Conservation (phyloP, 106 monocot genomes). For the Dendrobium nobile region DNA sequence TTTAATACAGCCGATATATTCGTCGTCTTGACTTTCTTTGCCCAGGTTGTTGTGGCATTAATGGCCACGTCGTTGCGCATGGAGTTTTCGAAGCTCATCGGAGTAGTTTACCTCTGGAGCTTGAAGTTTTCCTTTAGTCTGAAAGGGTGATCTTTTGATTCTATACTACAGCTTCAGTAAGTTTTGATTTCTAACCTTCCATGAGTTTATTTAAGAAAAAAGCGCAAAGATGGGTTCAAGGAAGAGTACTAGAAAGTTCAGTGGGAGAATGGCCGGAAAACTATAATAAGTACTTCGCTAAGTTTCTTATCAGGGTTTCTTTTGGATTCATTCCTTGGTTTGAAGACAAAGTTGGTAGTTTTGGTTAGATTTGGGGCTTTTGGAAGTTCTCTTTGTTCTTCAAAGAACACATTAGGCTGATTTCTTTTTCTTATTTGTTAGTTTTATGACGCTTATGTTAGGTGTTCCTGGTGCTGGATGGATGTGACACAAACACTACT, state of each 20-base stretch:
- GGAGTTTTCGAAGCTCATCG: background rate
- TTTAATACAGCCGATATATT: background rate
- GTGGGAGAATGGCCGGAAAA: background rate
- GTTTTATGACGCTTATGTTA: no score
- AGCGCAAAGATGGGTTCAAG: background rate
- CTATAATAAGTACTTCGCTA: background rate
- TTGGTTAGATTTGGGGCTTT: background rate
- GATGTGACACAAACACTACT: no score
- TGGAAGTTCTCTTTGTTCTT: background rate
- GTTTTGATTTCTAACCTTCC: background rate
- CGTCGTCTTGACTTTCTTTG: background rate
- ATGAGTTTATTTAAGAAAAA: background rate
- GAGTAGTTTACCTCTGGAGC: background rate
- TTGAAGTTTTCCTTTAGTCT: background rate
- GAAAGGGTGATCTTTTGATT: background rate
- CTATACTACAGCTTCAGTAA: background rate
- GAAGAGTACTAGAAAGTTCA: background rate
- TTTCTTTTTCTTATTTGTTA: no score
- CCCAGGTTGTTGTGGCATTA: background rate
- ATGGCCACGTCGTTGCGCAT: background rate
- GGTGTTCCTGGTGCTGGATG: no score
- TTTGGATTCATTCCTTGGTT: background rate
- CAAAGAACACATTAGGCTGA: background rate
- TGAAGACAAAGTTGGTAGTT: background rate
- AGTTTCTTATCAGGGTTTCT: background rate